Evolutionary conservation across 1,139 yeast species (phyloP).

Genomic region (Pichia sp.): DNA sequence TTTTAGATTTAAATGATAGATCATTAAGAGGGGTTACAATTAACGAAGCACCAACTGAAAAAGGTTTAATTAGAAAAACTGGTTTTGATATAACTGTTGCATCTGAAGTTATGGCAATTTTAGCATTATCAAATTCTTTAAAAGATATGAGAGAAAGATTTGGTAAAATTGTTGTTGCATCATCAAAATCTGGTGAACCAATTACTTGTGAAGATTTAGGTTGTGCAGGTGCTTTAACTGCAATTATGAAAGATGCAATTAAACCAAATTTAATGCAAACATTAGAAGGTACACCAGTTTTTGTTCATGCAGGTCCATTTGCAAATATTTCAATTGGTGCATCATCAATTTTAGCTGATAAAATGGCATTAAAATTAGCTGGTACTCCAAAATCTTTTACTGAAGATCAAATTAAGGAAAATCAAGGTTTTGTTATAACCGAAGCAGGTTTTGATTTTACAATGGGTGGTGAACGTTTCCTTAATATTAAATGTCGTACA

Average conservation of each 20-base stretch:
- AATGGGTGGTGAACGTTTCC: conserved; percentile 98
- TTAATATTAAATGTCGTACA: conserved; percentile 92
- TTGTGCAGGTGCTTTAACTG: conserved; percentile 95
- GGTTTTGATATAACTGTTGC: conserved; percentile 98
- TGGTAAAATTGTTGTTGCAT: conserved; percentile 87
- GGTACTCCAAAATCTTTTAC: conserved; percentile 40
- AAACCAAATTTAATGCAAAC: conserved; percentile 98
- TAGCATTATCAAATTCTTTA: conserved; percentile 81
- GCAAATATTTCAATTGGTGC: conserved; percentile 98
- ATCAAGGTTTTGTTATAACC: conserved; percentile 88
- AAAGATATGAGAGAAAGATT: conserved; percentile 85
- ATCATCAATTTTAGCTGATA: conserved; percentile 89
- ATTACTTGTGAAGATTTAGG: conserved; percentile 96
- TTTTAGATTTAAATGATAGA: conserved; percentile 93
- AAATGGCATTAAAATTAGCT: conserved; percentile 79
- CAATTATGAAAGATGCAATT: conserved; percentile 91
- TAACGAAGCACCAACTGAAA: conserved; percentile 93
- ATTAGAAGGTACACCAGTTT: conserved; percentile 95
- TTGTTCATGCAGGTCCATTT: conserved; percentile 98
- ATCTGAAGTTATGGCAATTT: conserved; percentile 94
- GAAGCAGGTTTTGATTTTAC: conserved; percentile 99
- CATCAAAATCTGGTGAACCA: conserved; percentile 78
- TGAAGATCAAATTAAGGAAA: conserved; percentile 41
- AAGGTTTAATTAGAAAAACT: conserved; percentile 81
- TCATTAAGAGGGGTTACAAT: conserved; percentile 86